Conservation (phyloP, 2,329 filamentous ascomycete genomes). For the Colletotrichum liaoningense region DNA sequence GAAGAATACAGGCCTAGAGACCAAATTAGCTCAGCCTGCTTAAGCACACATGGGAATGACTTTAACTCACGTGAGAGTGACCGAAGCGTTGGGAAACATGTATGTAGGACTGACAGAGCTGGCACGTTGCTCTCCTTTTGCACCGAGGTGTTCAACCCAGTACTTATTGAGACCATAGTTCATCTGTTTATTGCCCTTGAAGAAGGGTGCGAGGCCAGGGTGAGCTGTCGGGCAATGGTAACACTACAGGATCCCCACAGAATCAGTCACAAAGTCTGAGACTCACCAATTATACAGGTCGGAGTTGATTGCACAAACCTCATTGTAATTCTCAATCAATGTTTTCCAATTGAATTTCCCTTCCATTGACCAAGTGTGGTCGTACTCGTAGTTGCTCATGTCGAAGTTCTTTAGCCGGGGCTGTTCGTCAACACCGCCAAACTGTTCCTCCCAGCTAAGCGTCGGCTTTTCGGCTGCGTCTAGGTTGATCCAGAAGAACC, state of each 20-base stretch:
- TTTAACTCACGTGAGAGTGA: constrained; percentile 51
- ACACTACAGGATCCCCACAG: no score
- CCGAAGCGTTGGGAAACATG: constrained; percentile 53
- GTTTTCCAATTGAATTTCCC: no score
- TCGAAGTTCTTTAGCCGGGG: background rate
- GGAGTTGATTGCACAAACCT: no score
- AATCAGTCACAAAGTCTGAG: no score
- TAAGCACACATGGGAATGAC: no score
- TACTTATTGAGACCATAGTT: constrained; percentile 52
- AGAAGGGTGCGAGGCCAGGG: constrained; percentile 19
- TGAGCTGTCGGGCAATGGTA: no score
- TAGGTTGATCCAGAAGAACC: background rate
- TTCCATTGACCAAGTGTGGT: no score
- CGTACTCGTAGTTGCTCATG: background rate
- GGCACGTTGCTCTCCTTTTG: constrained; percentile 38
- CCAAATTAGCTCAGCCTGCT: no score
- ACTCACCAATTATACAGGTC: no score
- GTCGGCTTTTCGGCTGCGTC: background rate
- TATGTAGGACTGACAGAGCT: constrained; percentile 48
- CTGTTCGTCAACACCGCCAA: background rate
- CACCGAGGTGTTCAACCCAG: background rate
- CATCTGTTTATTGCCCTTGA: constrained; percentile 50
- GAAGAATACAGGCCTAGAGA: no score
- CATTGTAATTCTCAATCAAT: no score
- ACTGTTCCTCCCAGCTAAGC: background rate